Evolutionary conservation across 2,329 filamentous ascomycete species (phyloP).

Genomic region (Rhexocercosporidium sp.): DNA sequence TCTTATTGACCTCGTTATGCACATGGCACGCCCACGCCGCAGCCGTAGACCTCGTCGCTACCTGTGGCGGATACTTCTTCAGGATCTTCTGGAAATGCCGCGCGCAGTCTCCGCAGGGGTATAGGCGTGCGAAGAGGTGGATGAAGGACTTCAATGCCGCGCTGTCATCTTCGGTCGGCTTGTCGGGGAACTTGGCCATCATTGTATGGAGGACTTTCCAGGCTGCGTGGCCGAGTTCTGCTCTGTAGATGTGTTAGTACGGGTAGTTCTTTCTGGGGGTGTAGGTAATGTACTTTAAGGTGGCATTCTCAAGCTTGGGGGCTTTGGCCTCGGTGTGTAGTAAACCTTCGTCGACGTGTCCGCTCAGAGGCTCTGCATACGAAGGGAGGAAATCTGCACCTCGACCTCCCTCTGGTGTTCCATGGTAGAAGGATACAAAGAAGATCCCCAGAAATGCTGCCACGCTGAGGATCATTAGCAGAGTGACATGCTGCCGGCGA

Average conservation of each 20-base stretch:
- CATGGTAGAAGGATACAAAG: slow-evolving; percentile 54
- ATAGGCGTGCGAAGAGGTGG: slow-evolving; percentile 69
- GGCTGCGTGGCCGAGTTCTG: slow-evolving; percentile 68
- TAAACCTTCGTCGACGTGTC: slow-evolving; percentile 51
- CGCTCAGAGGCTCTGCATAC: slow-evolving; percentile 25
- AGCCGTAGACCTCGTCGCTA: slow-evolving; percentile 65
- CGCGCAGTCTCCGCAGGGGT: slow-evolving; percentile 74
- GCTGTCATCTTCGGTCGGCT: slow-evolving; percentile 66
- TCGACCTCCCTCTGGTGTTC: slow-evolving; percentile 26
- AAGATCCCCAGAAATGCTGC: slow-evolving; percentile 64
- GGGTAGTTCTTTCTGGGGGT: not conserved
- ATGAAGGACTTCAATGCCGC: slow-evolving; percentile 68
- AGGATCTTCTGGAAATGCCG: slow-evolving; percentile 69
- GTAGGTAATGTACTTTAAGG: slow-evolving; percentile 64
- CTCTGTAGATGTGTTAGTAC: slow-evolving; percentile 38
- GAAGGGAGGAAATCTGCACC: slow-evolving; percentile 29
- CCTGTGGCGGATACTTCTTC: slow-evolving; percentile 67
- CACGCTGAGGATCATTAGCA: slow-evolving; percentile 59
- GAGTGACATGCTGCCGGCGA: slow-evolving; percentile 52
- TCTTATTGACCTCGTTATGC: slow-evolving; percentile 71
- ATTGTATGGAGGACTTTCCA: slow-evolving; percentile 76
- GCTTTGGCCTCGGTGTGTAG: slow-evolving; percentile 75
- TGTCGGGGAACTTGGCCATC: slow-evolving; percentile 71
- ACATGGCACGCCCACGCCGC: slow-evolving; percentile 72
- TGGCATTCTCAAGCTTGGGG: slow-evolving; percentile 82